Percentiles rank a stretch among this genome's conserved stretches.
Conservation (phyloP, 805 yeast genomes). For the Pichia insulana region DNA sequence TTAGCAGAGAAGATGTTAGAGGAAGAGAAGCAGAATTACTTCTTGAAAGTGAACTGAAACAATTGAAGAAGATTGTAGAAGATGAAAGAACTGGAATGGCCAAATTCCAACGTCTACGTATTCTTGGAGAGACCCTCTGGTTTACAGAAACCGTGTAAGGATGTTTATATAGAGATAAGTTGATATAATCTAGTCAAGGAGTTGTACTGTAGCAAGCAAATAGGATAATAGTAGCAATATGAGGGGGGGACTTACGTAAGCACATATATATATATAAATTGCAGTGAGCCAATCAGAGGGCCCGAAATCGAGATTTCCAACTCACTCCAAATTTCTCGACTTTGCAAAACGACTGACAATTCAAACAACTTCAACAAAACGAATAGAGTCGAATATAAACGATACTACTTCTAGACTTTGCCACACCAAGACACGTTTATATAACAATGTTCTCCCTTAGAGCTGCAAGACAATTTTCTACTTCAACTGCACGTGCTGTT, state of each 20-base stretch:
- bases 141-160: conserved; percentile 17
- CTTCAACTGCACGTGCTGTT: conserved; percentile 39
- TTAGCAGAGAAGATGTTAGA: conserved; percentile 83
- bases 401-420: not conserved
- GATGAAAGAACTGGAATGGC: conserved; percentile 48
- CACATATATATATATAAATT: too few species aligned
- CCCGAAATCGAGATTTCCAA: not conserved
- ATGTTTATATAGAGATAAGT: not conserved
- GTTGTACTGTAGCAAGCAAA: too few species aligned
- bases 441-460: conserved; percentile 24
- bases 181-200: too few species aligned
- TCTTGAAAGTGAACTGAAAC: conserved; percentile 66
- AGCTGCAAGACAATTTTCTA: conserved; percentile 28
- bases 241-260: not conserved
- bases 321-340: not conserved
- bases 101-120: conserved; percentile 45
- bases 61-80: conserved; percentile 51
- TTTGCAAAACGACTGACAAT: not conserved
- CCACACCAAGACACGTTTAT: not conserved
- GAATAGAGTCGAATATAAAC: not conserved
- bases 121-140: conserved; percentile 49
- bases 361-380: too few species aligned
- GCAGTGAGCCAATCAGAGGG: conserved; percentile 5
- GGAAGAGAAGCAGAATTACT: conserved; percentile 72
- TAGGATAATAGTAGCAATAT: too few species aligned